A percentile compares a stretch with the other conserved stretches of the same genome.
Evolutionary conservation across 164 flowering plant species (phyloP).

Genomic region (Platanus orientalis): DNA sequence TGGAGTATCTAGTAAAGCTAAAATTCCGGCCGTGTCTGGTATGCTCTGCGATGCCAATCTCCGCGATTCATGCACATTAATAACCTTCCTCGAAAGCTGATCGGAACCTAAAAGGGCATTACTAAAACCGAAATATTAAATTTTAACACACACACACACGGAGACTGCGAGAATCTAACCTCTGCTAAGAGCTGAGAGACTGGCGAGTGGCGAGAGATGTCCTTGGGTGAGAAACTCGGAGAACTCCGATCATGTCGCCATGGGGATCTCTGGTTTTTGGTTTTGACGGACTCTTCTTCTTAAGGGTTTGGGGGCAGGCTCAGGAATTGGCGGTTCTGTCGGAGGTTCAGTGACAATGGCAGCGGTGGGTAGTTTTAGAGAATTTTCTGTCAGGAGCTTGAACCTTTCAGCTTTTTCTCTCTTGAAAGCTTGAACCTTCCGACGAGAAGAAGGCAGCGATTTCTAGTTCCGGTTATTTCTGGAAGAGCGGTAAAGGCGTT

Average conservation of each 20-base stretch:
- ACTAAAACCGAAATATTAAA: neutral
- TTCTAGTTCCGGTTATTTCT: too few relatives aligned
- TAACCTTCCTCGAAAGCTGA: conserved; percentile 72
- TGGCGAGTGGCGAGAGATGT: conserved; percentile 60
- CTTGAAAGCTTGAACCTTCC: too few relatives aligned
- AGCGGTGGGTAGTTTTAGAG: conserved; percentile 7
- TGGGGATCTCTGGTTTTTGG: conserved; percentile 22
- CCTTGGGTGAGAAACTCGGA: conserved; percentile 40
- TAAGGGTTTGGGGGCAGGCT: neutral
- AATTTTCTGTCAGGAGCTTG: too few relatives aligned
- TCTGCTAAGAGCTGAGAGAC: conserved; percentile 69
- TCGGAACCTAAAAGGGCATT: conserved; percentile 1
- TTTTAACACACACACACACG: neutral
- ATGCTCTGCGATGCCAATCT: conserved; percentile 75
- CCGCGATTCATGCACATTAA: conserved; percentile 65
- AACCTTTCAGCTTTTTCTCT: too few relatives aligned
- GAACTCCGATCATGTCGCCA: conserved; percentile 16
- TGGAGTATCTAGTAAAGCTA: too few relatives aligned
- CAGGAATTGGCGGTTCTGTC: conserved; percentile 13
- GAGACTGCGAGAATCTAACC: conserved; percentile 32
- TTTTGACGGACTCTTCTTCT: conserved; percentile 15
- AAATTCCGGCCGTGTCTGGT: conserved; percentile 79
- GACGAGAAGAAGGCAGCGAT: too few relatives aligned
- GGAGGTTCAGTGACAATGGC: conserved; percentile 11
- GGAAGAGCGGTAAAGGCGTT: too few relatives aligned